Evolutionary conservation across 495 filamentous ascomycete species (phyloP), one percentile per base, ranked within the genome.

Genomic region (Tuber calosporum): DNA sequence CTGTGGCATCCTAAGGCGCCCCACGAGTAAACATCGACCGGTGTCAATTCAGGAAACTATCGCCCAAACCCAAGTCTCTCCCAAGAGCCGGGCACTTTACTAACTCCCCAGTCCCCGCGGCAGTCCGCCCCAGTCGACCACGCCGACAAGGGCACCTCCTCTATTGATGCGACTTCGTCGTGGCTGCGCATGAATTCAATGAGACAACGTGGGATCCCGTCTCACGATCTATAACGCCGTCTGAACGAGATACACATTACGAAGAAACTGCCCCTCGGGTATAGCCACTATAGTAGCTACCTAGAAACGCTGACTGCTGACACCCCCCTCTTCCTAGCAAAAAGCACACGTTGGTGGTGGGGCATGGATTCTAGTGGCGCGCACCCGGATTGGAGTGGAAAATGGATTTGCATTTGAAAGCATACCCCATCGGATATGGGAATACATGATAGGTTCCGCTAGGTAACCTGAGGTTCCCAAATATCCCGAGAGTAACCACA

Each of bases 321-420:
- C 53, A 62, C 34, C 53, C 30, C 53, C 26, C n/a, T n/a, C n/a
- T n/a, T 62, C 30, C 53, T 58, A 62, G 26, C 11, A 34, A 62
- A 62, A 34, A 62, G 53, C 53, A 62, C 53, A 62, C 53, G 53
- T 62, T 62, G 53, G 53, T 62, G 26, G 53, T 62, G 53, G 53
- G 53, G 53, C 34, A 62, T 62, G 53, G 53, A 13, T 19, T 62
- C 53, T 26, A 62, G 26, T 62, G 13, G 53, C 53, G 34, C 13
- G 53, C 26, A 15, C 53, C 13, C 26, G 53, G 53, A 62, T 62
- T 34, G 53, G 53, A 62, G 30, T 34, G 53, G 26, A 1, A 3
- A 62, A 62, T 34, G 53, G 26, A 62, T 62, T 7, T 7, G 53
- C 26, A 34, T 34, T 62, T 62, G 48, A 53, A 53, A 53, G 48